A percentile compares a stretch with the other conserved stretches of the same genome.
These are phyloP conservation scores for Pulveroboletus sp. DNA, from an alignment of 768 basidiomycete genomes.

Conservation along the genomic window DNA sequence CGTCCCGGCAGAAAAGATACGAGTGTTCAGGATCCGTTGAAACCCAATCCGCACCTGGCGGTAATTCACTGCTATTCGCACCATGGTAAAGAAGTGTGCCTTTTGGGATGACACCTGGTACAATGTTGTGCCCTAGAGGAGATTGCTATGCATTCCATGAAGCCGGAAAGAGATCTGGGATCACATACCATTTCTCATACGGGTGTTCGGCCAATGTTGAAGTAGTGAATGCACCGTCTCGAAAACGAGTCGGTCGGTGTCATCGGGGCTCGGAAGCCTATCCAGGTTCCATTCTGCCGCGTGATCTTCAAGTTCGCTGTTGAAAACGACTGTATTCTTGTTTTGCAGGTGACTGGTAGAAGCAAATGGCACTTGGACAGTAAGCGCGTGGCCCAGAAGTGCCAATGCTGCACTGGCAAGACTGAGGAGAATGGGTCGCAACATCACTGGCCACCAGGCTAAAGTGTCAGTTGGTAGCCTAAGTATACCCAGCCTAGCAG, in stretches of 20 bases:
- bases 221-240: slow-evolving; percentile 33
- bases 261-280: slow-evolving; percentile 18
- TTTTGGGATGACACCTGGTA: slow-evolving; percentile 29
- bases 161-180: neutral
- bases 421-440: neutral
- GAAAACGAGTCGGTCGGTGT: slow-evolving; percentile 35
- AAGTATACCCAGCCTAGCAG: too few relatives aligned
- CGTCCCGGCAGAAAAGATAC: slow-evolving; percentile 35
- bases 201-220: slow-evolving; percentile 40
- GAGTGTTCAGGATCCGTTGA: slow-evolving; percentile 33
- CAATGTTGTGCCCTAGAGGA: slow-evolving; percentile 27
- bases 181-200: slow-evolving; percentile 33
- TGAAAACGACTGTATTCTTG: neutral
- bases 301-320: neutral
- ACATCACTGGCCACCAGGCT: neutral
- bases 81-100: slow-evolving; percentile 35
- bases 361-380: neutral
- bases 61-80: slow-evolving; percentile 15
- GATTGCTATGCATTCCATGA: neutral
- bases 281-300: slow-evolving; percentile 22
- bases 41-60: slow-evolving; percentile 27
- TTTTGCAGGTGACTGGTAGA: neutral
- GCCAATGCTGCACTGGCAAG: neutral
- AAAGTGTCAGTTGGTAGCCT: too few relatives aligned
- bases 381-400: neutral